Percentiles rank a stretch among this genome's conserved stretches.
Evolutionary conservation across 1,284 basidiomycete genomes (phyloP).

Genomic region (Moniliophthora roreri): DNA sequence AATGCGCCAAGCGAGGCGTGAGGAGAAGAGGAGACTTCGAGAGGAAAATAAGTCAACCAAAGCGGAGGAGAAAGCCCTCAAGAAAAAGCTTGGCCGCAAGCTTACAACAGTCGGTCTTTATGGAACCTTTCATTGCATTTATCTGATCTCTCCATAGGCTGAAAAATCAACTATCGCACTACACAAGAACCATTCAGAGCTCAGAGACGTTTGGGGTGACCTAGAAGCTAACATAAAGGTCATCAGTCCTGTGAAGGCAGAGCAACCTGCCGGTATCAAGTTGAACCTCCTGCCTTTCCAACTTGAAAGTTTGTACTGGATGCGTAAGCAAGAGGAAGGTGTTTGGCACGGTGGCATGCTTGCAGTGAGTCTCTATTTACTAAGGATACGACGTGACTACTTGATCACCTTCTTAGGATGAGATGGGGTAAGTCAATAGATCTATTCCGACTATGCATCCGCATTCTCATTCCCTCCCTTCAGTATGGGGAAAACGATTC

Average conservation of each 20-base stretch:
- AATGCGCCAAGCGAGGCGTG: conserved; percentile 24
- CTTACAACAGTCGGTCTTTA: conserved; percentile 57
- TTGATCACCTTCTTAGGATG: conserved; percentile 54
- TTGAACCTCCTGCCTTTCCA: conserved; percentile 78
- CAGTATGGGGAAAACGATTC: conserved; percentile 99
- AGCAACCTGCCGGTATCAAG: conserved; percentile 83
- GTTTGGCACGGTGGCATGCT: conserved; percentile 93
- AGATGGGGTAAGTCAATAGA: conserved; percentile 75
- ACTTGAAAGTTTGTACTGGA: conserved; percentile 93
- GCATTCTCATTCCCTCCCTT: conserved; percentile 13
- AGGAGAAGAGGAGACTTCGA: conserved; percentile 26
- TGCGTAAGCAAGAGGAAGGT: conserved; percentile 90
- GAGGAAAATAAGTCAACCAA: conserved; percentile 34
- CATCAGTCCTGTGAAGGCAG: conserved; percentile 67
- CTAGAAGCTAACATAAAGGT: conserved; percentile 66
- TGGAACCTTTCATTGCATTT: neutral
- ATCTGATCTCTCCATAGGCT: conserved; percentile 43
- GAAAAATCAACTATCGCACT: conserved; percentile 75
- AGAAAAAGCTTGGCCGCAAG: conserved; percentile 61
- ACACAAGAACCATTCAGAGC: conserved; percentile 70
- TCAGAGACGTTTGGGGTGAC: conserved; percentile 88
- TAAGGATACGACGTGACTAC: conserved; percentile 6
- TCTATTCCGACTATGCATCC: conserved; percentile 4
- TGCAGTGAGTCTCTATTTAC: conserved; percentile 56
- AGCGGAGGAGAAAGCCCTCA: conserved; percentile 50